Base-by-base conservation (phyloP, 2,329 filamentous ascomycete genomes). In the Cladosporium sphaerospermum region DNA sequence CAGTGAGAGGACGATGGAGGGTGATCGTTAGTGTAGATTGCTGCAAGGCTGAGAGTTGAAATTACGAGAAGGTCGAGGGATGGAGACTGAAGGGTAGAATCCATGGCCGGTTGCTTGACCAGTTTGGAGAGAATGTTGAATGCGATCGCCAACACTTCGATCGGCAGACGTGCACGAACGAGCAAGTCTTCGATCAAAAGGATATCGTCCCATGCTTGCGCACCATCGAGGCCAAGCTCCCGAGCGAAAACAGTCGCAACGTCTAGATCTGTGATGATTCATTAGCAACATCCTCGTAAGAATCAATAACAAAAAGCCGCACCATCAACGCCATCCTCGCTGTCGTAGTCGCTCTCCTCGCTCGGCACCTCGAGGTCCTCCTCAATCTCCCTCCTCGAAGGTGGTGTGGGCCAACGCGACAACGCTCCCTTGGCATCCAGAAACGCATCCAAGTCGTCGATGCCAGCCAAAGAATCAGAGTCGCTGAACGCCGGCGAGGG, bases 401-500 rank as follows among this genome's bases (percentile, higher is more conserved):
- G 61, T 33, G 66, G 66, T 13, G 65, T 67, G 3, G 63, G 63
- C 43, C 61, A 64, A 33, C 57, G 55, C n/a, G 64, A 66, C 41
- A 69, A 55, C 23, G 47, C 46, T 43, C 62, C 61, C 54, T 64
- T 59, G 5, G 59, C 51, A 19, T 60, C 61, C 32, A 67, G 60
- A 34, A 61, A 67, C 9, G 65, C 65, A 46, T 69, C 65, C 32
- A 68, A 58, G 45, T 66, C 64, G 11, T 65, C 62, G 19, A 62
- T 63, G 42, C 57, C 61, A 46, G 59, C 62, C 16, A 68, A 58
- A 32, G 62, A 63, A 42, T 67, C 63, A 57, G 59, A 64, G 19
- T 54, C 54, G 56, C 64, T 68, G n/a, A 61, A 57, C 9, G 62
- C 58, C 16, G 64, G 64, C 36, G 65, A 67, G 32, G 61, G 59